Evolutionary conservation across 352 stramenopile genomes (phyloP), one percentile per base, ranked within the genome.

Genomic region (Phytophthora agathidicida): DNA sequence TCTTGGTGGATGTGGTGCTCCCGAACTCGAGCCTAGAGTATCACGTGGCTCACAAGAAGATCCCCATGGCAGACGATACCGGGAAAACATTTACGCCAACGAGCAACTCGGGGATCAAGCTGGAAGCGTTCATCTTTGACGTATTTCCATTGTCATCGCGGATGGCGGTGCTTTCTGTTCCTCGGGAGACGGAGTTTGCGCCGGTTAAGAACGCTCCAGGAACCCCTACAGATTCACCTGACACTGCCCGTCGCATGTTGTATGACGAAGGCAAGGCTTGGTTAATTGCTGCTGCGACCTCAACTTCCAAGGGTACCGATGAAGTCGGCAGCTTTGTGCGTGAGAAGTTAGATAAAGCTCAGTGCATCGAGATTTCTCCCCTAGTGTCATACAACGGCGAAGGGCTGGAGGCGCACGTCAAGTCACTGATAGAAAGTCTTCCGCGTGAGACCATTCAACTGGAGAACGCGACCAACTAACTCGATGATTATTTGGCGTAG

Each of bases 101-200:
- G 3, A 62, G 57, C 3, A 96, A 96, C 55, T 98, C 98, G 44
- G 97, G 96, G 14, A 93, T 99, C 67, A 99, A 99, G 70, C 70
- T 99, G 24, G 97, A 99, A 67, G 86, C 88, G 3, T 99, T 99
- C 72, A 99, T 99, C 56, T 99, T 99, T 71, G 97, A 99, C 71
- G 94, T 98, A 4, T 99, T 99, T 60, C 90, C 93, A 20, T 75
- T 98, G 1, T 97, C 94, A 9, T 71, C 84, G 32, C 77, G 66
- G 5, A 98, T 99, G 91, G 94, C 88, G 0, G 83, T 99, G 19
- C 83, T 98, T 11, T 95, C 98, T 35, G 94, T 98, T 2, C 56
- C 78, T 8, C 86, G 97, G 14, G 83, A 91, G 23, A 89, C 96
- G 5, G 96, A 99, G 67, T 98, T 98, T 62, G 80, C 88, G 3